Evolutionary conservation across 495 filamentous ascomycete genomes (phyloP), one percentile per base, ranked within the genome.

Genomic region (Tuber calosporum): DNA sequence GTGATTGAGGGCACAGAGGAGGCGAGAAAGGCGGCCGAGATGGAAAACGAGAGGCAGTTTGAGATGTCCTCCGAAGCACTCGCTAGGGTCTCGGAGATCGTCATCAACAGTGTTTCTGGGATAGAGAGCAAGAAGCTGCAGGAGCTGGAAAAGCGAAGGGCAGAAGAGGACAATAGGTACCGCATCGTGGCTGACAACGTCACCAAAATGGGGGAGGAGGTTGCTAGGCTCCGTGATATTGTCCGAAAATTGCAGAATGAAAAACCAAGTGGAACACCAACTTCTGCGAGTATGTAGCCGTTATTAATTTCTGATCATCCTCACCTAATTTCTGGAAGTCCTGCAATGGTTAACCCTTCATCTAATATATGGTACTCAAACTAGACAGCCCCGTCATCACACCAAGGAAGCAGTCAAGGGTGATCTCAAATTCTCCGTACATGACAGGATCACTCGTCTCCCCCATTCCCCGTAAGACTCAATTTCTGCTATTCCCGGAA

Each of bases 121-220:
- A 48, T 70, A 34, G 76, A 77, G 66, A 26, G 70, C 53, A 66
- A 40, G 67, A 73, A 30, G 58, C 68, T 77, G 53, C n/a, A 43
- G 26, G 43, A 67, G 30, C 38, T 77, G 5, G 74, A 77, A 41
- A 66, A 34, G 53, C 26, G 26, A 34, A 34, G 13, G 26, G 26
- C 6, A 62, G 53, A 34, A 62, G 26, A 62, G 26, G 30, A 62
- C 53, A 62, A 4, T 6, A 62, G 26, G 26, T 62, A 62, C 34
- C 13, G 17, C 30, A 17, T 62, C 26, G 34, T 62, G 26, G 26
- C 53, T 34, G 26, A 34, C 53, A 11, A 62, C 13, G 30, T 62
- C 53, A 62, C 34, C 53, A 62, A 11, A 17, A 30, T 62, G 26
- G 53, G 26, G 11, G 53, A 62, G 17, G 53, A 62, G 53, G 26